Evolutionary conservation across 495 filamentous ascomycete species (phyloP).

Genomic region (Chaetomium tenue): DNA sequence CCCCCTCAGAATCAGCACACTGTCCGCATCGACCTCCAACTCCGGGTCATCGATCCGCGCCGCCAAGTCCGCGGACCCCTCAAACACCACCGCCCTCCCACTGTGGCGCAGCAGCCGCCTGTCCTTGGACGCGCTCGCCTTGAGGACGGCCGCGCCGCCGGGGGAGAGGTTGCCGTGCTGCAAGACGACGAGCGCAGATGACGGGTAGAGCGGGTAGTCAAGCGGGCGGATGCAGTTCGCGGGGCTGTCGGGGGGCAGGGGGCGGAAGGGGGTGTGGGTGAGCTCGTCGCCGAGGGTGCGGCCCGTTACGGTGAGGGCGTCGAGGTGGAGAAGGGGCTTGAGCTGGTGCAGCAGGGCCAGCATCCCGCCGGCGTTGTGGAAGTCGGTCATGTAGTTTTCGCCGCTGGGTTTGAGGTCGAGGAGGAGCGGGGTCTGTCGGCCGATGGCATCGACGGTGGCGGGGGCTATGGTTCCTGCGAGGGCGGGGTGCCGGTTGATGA

Average conservation of each 20-base stretch:
- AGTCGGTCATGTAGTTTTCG: conserved; percentile 69
- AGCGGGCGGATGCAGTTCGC: conserved; percentile 49
- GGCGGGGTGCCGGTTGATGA: conserved; percentile 57
- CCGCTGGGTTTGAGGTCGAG: conserved; percentile 68
- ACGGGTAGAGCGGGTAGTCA: conserved; percentile 52
- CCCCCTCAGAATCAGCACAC: conserved; percentile 58
- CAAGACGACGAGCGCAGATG: conserved; percentile 53
- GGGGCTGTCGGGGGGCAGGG: conserved; percentile 33
- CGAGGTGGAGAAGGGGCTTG: conserved; percentile 56
- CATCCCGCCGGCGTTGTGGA: conserved; percentile 69
- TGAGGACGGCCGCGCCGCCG: conserved; percentile 55
- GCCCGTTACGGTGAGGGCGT: conserved; percentile 58
- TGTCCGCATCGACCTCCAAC: conserved; percentile 51
- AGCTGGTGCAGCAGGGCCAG: conserved; percentile 55
- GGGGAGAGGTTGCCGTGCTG: conserved; percentile 55
- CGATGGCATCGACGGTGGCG: conserved; percentile 59
- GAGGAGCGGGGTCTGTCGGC: conserved; percentile 57
- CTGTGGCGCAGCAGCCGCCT: conserved; percentile 50
- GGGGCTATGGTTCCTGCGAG: conserved; percentile 58
- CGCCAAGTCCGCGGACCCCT: conserved; percentile 56
- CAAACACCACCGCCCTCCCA: conserved; percentile 60
- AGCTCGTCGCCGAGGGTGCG: conserved; percentile 58
- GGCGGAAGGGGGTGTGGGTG: conserved; percentile 46
- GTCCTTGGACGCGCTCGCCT: conserved; percentile 62
- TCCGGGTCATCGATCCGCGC: conserved; percentile 56